These are phyloP conservation scores for Globisporangium mamillatum DNA, from an alignment of 352 stramenopile species.

Conservation along the genomic window DNA sequence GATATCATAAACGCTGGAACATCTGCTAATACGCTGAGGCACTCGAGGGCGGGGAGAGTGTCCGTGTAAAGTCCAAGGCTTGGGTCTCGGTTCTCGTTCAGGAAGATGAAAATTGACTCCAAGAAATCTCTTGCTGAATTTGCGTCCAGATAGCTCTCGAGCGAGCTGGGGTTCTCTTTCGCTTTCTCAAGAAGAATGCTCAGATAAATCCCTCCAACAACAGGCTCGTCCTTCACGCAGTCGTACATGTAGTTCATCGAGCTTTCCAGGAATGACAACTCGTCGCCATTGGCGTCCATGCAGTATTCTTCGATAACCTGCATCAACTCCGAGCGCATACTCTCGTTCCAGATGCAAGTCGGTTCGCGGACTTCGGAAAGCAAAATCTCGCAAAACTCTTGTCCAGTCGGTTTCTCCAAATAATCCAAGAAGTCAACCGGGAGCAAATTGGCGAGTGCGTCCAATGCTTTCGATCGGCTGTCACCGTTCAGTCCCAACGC, in stretches of 20 bases:
- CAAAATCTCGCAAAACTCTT: conserved; percentile 72
- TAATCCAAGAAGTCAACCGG: conserved; percentile 74
- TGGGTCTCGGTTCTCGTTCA: conserved; percentile 77
- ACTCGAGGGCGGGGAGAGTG: conserved; percentile 69
- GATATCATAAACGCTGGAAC: conserved; percentile 49
- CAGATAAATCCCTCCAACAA: conserved; percentile 71
- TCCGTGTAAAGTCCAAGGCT: conserved; percentile 75
- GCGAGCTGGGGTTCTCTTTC: conserved; percentile 27
- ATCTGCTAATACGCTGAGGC: conserved; percentile 66
- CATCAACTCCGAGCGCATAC: conserved; percentile 59
- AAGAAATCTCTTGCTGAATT: conserved; percentile 56
- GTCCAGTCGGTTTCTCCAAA: conserved; percentile 59
- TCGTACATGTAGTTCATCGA: conserved; percentile 80
- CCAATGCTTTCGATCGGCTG: conserved; percentile 48
- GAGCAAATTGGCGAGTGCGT: conserved; percentile 66
- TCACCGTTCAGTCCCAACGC: conserved; percentile 52
- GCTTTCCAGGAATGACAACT: conserved; percentile 66
- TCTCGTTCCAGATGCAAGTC: conserved; percentile 77
- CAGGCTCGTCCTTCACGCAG: conserved; percentile 64
- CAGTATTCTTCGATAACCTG: conserved; percentile 76
- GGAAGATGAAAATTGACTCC: conserved; percentile 64
- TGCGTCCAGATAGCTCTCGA: conserved; percentile 56
- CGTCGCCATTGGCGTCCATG: conserved; percentile 44
- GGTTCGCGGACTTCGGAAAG: conserved; percentile 72
- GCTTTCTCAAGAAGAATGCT: conserved; percentile 64